Base-by-base conservation (phyloP, 2,329 filamentous ascomycete species). In the Chaetomium olivaceum region DNA sequence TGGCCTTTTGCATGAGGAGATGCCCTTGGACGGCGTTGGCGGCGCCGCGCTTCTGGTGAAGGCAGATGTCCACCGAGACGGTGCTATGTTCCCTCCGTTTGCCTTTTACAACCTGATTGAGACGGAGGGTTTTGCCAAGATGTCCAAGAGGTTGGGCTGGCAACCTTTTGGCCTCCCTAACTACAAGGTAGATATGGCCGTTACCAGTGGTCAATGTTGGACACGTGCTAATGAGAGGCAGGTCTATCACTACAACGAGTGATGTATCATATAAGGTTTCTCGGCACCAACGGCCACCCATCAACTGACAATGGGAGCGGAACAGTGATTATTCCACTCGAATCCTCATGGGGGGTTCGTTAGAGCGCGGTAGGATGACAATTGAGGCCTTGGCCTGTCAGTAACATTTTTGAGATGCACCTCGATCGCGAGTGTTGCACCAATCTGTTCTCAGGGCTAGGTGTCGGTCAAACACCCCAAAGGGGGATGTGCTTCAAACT, bases 1-100 rank as follows among this genome's bases (percentile, higher is more conserved):
- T 62, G 84, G 84, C 19, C 85, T 91, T 71, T 76, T 79, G 51
- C 81, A 85, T 58, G 78, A 84, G 43, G 87, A 91, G 74, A 85
- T 97, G 60, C 84, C 88, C 52, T 84, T 99, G 9, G 95, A 99
- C 76, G 95, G 95, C 58, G 95, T 99, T 3, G 95, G 95, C 63
- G 95, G 95, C 43, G 96, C 94, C 0, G 91, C 93, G 1, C 81
- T 99, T 69, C 81, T 99, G 74, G 95, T 99, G 67, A 97, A 97
- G 81, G 95, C 93, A 1, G 93, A 98, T 66, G 95, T 99, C 27
- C 95, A 99, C 77, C 88, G 95, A 29, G 95, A 99, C 74, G 95
- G 95, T 23, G 94, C 95, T 76, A 99, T 98, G 94, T 99, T 99
- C 80, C 95, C 95, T 21, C 87, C 95, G 0, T 99, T 99, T 76